A percentile compares a stretch with the other conserved stretches of the same genome.
These are phyloP conservation scores for Alternaria postmessia DNA, from an alignment of 2,329 filamentous ascomycete species.

Conservation along the genomic window DNA sequence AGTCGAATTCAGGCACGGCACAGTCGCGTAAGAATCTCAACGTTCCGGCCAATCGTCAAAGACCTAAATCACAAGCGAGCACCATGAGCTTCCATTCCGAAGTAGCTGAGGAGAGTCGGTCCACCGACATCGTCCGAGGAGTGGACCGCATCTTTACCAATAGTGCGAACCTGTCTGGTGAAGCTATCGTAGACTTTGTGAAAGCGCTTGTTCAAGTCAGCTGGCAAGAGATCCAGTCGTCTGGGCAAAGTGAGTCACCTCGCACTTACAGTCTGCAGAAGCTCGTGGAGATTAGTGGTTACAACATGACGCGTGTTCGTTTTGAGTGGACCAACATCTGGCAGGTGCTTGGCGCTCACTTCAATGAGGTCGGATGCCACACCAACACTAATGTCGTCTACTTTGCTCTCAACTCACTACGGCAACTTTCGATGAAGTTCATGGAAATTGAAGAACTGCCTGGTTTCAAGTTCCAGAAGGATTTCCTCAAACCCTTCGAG, in stretches of 20 bases:
- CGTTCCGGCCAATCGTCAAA: slow-evolving; percentile 61
- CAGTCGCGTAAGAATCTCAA: slow-evolving; percentile 74
- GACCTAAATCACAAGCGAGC: slow-evolving; percentile 56
- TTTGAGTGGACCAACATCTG: slow-evolving; percentile 99
- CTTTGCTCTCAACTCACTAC: slow-evolving; percentile 93
- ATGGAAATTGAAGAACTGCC: slow-evolving; percentile 98
- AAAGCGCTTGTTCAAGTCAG: slow-evolving; percentile 92
- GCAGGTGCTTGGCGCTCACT: slow-evolving; percentile 97
- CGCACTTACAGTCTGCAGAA: slow-evolving; percentile 98
- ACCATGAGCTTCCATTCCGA: slow-evolving; percentile 70
- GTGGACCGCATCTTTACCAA: slow-evolving; percentile 98
- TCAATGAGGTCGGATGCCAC: slow-evolving; percentile 96
- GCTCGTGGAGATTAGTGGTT: slow-evolving; percentile 97
- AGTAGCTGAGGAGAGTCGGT: slow-evolving; percentile 89
- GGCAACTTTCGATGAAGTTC: slow-evolving; percentile 97
- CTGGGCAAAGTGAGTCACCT: slow-evolving; percentile 92
- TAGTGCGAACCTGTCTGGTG: slow-evolving; percentile 89
- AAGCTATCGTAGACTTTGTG: slow-evolving; percentile 96
- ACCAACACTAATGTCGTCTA: slow-evolving; percentile 97
- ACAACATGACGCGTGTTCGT: slow-evolving; percentile 98
- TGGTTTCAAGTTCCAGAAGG: slow-evolving; percentile 99
- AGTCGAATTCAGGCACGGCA: slow-evolving; percentile 68
- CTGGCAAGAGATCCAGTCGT: slow-evolving; percentile 99
- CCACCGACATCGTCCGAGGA: slow-evolving; percentile 88
- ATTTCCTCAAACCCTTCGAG: slow-evolving; percentile 98